These are phyloP conservation scores for Debaryomycetaceae sp. DNA, from an alignment of 1,139 yeast species.

Conservation along the genomic window DNA sequence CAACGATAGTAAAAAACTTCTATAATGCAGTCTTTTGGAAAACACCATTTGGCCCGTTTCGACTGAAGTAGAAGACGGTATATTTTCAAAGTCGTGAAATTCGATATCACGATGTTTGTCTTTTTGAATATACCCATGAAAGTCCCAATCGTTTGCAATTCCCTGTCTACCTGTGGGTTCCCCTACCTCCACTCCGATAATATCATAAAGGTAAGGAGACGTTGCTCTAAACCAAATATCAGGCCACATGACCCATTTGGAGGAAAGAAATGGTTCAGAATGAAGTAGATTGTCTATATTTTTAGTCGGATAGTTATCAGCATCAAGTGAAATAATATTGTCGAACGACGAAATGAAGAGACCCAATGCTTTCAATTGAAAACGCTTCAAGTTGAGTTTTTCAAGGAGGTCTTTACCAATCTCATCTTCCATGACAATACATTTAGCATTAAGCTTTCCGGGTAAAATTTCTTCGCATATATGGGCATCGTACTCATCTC, in stretches of 20 bases:
- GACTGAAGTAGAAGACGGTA: constrained; percentile 25
- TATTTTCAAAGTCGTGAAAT: constrained; percentile 32
- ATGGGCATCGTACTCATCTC: constrained; percentile 22
- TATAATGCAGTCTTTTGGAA: constrained; percentile 29
- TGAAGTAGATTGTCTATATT: constrained; percentile 27
- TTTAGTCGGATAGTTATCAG: constrained; percentile 32
- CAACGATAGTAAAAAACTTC: constrained; percentile 25
- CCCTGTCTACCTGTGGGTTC: constrained; percentile 29
- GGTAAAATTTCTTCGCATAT: constrained; percentile 30
- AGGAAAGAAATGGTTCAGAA: constrained; percentile 23
- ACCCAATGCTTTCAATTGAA: constrained; percentile 31
- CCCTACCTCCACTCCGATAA: constrained; percentile 30
- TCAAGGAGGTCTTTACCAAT: constrained; percentile 19
- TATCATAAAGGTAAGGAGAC: constrained; percentile 32
- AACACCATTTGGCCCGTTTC: constrained; percentile 38
- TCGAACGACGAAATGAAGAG: constrained; percentile 34
- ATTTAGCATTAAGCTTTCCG: constrained; percentile 23
- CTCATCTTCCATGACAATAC: constrained; percentile 28
- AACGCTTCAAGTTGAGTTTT: constrained; percentile 17
- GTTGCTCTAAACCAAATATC: constrained; percentile 36
- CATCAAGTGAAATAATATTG: constrained; percentile 31
- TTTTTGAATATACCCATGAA: constrained; percentile 17
- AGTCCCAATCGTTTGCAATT: constrained; percentile 22
- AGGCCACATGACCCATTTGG: constrained; percentile 37
- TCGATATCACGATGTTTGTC: constrained; percentile 17